Percentiles rank a stretch among this genome's conserved stretches.
Evolutionary conservation across 2,329 filamentous ascomycete genomes (phyloP).

Genomic region (Cercospora sp.): DNA sequence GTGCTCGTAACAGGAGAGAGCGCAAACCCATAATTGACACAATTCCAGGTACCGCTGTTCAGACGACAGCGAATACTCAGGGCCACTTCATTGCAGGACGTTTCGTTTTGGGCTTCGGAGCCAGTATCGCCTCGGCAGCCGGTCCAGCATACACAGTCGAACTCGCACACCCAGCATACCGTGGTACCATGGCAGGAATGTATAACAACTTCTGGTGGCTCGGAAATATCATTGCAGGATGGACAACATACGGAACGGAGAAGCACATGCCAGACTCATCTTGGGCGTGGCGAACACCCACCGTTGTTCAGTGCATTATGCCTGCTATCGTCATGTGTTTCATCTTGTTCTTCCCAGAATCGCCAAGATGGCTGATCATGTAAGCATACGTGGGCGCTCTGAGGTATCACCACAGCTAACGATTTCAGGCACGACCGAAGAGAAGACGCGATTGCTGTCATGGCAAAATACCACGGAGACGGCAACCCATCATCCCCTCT

Average conservation of each 20-base stretch:
- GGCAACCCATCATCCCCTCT: constrained; percentile 41
- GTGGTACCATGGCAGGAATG: constrained; percentile 61
- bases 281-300: constrained; percentile 51
- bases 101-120: constrained; percentile 51
- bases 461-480: constrained; percentile 61
- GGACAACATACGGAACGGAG: constrained; percentile 34
- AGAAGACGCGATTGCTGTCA: constrained; percentile 58
- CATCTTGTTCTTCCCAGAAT: constrained; percentile 60
- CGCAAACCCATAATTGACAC: background rate
- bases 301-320: constrained; percentile 39
- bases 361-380: constrained; percentile 60
- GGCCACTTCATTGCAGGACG: constrained; percentile 56
- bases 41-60: constrained; percentile 46
- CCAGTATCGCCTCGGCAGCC: constrained; percentile 57
- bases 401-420: background rate
- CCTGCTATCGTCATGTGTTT: constrained; percentile 48
- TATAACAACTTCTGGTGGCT: constrained; percentile 51
- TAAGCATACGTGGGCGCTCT: background rate
- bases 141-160: constrained; percentile 64
- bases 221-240: constrained; percentile 57
- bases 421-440: constrained; percentile 48
- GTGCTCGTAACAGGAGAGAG: background rate
- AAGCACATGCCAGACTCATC: constrained; percentile 31
- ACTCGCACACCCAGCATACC: constrained; percentile 61
- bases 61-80: constrained; percentile 50